Evolutionary conservation across 345 rosid genomes (phyloP).

Genomic region (Eucalyptus camaldulensis): DNA sequence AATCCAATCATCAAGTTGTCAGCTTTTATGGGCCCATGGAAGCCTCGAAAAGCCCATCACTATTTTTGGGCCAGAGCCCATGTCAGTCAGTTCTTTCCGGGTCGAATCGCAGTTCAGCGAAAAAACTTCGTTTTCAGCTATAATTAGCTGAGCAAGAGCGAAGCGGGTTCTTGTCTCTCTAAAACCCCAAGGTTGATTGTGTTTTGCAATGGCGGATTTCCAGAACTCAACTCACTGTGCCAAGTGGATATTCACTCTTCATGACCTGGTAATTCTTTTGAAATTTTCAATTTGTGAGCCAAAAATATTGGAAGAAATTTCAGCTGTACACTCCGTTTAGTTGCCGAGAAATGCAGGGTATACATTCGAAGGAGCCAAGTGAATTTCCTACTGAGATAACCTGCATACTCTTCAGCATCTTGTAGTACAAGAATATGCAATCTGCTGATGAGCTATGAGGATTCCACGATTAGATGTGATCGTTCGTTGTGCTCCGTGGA

Average conservation of each 20-base stretch:
- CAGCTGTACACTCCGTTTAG: neutral
- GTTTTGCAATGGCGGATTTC: constrained; percentile 66
- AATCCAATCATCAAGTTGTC: too few relatives aligned
- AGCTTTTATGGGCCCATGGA: neutral
- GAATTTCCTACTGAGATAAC: neutral
- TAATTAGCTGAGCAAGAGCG: neutral
- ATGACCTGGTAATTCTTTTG: constrained; percentile 30
- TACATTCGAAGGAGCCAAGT: neutral
- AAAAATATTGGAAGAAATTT: neutral
- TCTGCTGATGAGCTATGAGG: neutral
- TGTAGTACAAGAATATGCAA: neutral
- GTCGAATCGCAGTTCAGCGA: neutral
- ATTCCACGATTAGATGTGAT: neutral
- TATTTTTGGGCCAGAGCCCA: neutral
- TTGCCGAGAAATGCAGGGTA: neutral
- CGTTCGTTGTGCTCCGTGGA: neutral
- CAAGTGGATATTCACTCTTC: constrained; percentile 86
- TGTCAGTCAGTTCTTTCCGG: neutral
- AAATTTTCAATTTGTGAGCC: neutral
- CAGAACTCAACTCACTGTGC: constrained; percentile 80
- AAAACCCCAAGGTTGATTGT: neutral
- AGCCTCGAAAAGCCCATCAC: neutral
- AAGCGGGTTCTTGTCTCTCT: neutral
- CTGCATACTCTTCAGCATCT: neutral
- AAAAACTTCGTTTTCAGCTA: too few relatives aligned